Evolutionary conservation across 805 yeast species (phyloP).

Genomic region (Kluyveromyces lactis): DNA sequence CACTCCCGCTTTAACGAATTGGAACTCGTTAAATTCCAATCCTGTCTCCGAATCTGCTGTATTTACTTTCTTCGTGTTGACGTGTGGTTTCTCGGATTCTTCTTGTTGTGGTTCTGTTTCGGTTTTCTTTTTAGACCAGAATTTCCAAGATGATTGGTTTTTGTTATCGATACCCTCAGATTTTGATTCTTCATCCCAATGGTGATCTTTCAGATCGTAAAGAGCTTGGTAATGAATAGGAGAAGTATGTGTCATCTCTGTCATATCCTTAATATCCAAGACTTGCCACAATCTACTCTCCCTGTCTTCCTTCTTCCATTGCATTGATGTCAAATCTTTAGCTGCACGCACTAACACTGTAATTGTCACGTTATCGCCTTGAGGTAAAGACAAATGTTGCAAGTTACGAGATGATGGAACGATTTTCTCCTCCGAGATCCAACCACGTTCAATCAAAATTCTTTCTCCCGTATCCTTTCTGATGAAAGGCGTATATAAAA

Average conservation of each 20-base stretch:
- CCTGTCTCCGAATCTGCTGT: neutral
- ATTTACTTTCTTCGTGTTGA: neutral
- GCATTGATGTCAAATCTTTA: slow-evolving; percentile 50
- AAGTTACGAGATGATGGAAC: slow-evolving; percentile 51
- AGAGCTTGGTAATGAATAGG: slow-evolving; percentile 75
- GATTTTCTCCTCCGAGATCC: slow-evolving; percentile 66
- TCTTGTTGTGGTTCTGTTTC: neutral
- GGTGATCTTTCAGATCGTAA: slow-evolving; percentile 57
- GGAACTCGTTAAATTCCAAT: slow-evolving; percentile 42
- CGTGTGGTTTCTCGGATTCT: slow-evolving; percentile 19
- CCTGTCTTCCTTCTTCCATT: slow-evolving; percentile 63
- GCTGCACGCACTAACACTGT: slow-evolving; percentile 68
- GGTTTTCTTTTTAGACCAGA: neutral
- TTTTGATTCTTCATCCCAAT: slow-evolving; percentile 28
- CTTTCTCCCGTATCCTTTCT: slow-evolving; percentile 54
- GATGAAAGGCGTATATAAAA: slow-evolving; percentile 72
- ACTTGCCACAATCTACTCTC: slow-evolving; percentile 66
- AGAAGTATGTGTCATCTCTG: slow-evolving; percentile 47
- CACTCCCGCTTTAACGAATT: slow-evolving; percentile 73
- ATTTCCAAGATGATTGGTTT: slow-evolving; percentile 1
- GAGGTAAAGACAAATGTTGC: slow-evolving; percentile 63
- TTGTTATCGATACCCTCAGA: neutral
- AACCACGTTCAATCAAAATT: slow-evolving; percentile 81
- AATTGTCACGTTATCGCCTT: slow-evolving; percentile 51
- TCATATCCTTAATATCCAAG: slow-evolving; percentile 75